Evolutionary conservation across 164 flowering plant species (phyloP).

Genomic region (Stephania yunnanensis): DNA sequence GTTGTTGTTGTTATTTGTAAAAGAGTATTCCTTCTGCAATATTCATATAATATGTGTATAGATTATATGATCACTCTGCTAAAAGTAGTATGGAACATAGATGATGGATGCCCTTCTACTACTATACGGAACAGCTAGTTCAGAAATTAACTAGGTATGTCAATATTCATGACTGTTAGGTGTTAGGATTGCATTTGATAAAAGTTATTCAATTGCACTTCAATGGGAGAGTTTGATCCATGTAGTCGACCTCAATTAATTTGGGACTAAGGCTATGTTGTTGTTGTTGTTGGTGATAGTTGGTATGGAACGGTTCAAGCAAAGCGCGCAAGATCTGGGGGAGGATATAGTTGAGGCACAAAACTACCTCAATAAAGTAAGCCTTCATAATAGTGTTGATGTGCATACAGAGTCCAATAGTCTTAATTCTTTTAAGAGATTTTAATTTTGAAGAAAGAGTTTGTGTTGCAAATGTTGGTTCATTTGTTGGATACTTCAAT

Average conservation of each 20-base stretch:
- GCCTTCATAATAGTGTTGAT: conserved; percentile 14
- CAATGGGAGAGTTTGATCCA: too few species aligned
- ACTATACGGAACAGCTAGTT: conserved; percentile 78
- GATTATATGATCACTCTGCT: too few species aligned
- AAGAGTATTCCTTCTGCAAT: too few species aligned
- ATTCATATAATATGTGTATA: too few species aligned
- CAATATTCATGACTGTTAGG: neutral
- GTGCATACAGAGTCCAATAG: neutral
- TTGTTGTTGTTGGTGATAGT: conserved; percentile 35
- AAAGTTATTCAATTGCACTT: neutral
- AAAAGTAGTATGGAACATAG: conserved; percentile 8
- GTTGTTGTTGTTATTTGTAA: too few species aligned
- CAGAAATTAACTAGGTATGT: conserved; percentile 79
- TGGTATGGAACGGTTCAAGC: conserved; percentile 85
- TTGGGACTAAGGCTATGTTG: too few species aligned
- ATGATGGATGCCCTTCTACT: conserved; percentile 52
- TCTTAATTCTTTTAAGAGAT: neutral
- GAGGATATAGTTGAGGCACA: conserved; percentile 42
- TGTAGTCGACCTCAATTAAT: too few species aligned
- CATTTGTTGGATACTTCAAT: neutral
- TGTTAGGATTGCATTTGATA: neutral
- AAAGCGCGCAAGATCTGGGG: conserved; percentile 26
- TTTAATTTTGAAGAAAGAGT: neutral
- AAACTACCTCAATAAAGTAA: conserved; percentile 46
- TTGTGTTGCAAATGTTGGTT: neutral